Conservation (phyloP, 805 yeast species). For the Cyberlindnera japonica region DNA sequence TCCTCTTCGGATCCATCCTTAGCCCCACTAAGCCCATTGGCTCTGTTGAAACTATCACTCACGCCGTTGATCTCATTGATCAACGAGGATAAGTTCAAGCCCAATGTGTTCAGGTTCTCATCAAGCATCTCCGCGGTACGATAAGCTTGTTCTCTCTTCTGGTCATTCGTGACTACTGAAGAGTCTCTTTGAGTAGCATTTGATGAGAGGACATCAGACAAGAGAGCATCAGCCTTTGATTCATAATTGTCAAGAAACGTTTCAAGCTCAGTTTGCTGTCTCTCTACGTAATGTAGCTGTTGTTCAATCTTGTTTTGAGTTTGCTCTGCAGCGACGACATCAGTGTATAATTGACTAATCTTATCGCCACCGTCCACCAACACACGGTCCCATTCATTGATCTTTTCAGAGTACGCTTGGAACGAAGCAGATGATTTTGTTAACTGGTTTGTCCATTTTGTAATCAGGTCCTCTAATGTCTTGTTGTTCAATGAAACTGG, state of each 20-base stretch:
- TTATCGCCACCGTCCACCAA: constrained; percentile 84
- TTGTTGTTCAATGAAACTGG: constrained; percentile 82
- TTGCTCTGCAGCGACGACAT: constrained; percentile 78
- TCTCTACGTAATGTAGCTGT: constrained; percentile 76
- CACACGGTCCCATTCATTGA: constrained; percentile 82
- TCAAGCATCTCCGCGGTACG: constrained; percentile 81
- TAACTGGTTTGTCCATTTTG: constrained; percentile 89
- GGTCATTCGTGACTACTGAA: constrained; percentile 58
- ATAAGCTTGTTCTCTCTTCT: constrained; percentile 86
- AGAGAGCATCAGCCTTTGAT: constrained; percentile 33
- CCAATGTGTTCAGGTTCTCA: constrained; percentile 73
- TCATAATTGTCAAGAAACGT: constrained; percentile 79
- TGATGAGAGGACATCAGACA: constrained; percentile 35
- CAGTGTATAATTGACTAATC: constrained; percentile 71
- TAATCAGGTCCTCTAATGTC: constrained; percentile 86
- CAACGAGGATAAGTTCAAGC: constrained; percentile 68
- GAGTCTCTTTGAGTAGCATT: constrained; percentile 26
- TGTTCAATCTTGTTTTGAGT: constrained; percentile 85
- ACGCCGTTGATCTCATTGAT: constrained; percentile 81
- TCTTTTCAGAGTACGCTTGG: constrained; percentile 66
- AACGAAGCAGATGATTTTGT: constrained; percentile 71
- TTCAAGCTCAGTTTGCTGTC: constrained; percentile 91
- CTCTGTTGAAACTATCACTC: constrained; percentile 73
- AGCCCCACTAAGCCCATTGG: constrained; percentile 37
- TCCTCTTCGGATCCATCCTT: constrained; percentile 35